Evolutionary conservation across 345 rosid species (phyloP).

Genomic region (Anacardium occidentale): DNA sequence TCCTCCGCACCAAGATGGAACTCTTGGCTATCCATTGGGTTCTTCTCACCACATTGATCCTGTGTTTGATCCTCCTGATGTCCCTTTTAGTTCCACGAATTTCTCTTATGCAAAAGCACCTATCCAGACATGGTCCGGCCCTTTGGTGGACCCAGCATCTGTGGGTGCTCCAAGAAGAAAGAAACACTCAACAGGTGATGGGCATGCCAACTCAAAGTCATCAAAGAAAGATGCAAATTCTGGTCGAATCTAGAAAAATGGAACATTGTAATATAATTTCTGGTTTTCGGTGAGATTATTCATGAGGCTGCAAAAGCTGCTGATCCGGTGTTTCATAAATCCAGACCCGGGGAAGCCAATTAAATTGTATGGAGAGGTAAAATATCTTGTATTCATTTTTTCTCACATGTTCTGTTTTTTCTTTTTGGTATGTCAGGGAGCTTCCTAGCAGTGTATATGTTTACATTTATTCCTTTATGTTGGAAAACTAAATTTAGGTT

Average conservation of each 20-base stretch:
- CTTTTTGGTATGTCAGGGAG: conserved; percentile 31
- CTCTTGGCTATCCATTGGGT: conserved; percentile 76
- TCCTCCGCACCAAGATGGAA: conserved; percentile 94
- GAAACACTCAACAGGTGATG: conserved; percentile 44
- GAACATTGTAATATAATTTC: conserved; percentile 25
- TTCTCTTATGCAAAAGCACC: conserved; percentile 67
- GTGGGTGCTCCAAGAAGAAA: conserved; percentile 47
- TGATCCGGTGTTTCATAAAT: conserved; percentile 27
- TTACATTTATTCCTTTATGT: conserved; percentile 19
- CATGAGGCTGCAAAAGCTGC: conserved; percentile 31
- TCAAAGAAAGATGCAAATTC: conserved; percentile 37
- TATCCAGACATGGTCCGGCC: conserved; percentile 93
- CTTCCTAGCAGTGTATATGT: conserved; percentile 39
- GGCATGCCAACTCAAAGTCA: conserved; percentile 25
- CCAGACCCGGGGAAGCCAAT: conserved; percentile 31
- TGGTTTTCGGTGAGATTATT: conserved; percentile 24
- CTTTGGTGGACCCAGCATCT: conserved; percentile 54
- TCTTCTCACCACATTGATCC: conserved; percentile 81
- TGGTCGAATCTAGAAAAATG: conserved; percentile 33
- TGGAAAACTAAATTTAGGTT: conserved; percentile 24
- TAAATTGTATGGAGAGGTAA: conserved; percentile 42
- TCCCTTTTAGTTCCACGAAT: conserved; percentile 70
- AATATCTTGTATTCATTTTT: conserved; percentile 35
- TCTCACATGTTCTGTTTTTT: conserved; percentile 18
- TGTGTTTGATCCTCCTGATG: conserved; percentile 52